phyloP scores from a whole-genome alignment of 2,329 filamentous ascomycete genomes.

The Xylaria sp. region DNA sequence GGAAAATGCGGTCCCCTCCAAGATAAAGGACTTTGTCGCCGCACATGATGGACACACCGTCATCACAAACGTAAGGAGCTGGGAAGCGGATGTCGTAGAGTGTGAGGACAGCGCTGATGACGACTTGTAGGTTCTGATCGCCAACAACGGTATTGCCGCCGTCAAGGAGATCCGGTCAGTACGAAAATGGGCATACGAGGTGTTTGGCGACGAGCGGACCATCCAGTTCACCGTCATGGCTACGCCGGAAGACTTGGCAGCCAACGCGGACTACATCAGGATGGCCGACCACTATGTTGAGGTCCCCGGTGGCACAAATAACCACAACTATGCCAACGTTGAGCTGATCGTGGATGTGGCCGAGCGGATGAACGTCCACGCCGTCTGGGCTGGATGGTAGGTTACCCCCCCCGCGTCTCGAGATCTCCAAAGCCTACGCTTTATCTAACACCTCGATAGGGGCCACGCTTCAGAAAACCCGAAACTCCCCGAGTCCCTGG shows the following conservation, averaged over 20 bases:
- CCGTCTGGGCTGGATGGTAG: slow-evolving; percentile 98
- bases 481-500: slow-evolving; percentile 92
- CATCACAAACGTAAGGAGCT: slow-evolving; percentile 83
- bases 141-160: slow-evolving; percentile 99
- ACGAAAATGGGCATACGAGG: slow-evolving; percentile 99
- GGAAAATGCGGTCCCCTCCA: slow-evolving; percentile 77
- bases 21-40: slow-evolving; percentile 95
- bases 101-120: slow-evolving; percentile 8
- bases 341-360: slow-evolving; percentile 98
- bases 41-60: slow-evolving; percentile 92
- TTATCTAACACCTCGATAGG: slow-evolving; percentile 50
- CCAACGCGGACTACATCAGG: slow-evolving; percentile 98
- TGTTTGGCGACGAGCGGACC: slow-evolving; percentile 95
- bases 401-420: too few species aligned
- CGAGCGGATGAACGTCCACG: slow-evolving; percentile 97
- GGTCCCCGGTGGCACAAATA: slow-evolving; percentile 97
- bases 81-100: neutral
- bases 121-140: slow-evolving; percentile 79
- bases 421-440: neutral
- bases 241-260: slow-evolving; percentile 93
- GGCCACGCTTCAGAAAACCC: slow-evolving; percentile 99
- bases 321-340: slow-evolving; percentile 99
- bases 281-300: slow-evolving; percentile 99
- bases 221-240: slow-evolving; percentile 99
- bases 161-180: slow-evolving; percentile 99